Percentiles rank a stretch among this genome's conserved stretches.
phyloP scores from a whole-genome alignment of 768 basidiomycete species.

The Amanita fuliginea region DNA sequence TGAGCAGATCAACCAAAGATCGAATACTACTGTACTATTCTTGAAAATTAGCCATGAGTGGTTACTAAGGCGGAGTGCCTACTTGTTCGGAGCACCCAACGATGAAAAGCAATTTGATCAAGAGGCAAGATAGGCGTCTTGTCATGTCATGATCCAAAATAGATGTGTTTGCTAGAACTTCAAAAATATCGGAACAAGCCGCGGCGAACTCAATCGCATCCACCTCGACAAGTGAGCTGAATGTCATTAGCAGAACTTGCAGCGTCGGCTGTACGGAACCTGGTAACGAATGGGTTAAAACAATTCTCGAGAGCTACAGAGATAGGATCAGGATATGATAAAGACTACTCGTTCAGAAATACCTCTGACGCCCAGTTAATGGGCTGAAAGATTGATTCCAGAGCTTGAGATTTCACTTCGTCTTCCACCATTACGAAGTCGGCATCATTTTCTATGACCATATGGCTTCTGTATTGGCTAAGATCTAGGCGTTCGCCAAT shows the following conservation, averaged over 20 bases:
- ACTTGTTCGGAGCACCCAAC: conserved; percentile 31
- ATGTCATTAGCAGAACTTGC: conserved; percentile 34
- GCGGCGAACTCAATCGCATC: conserved; percentile 22
- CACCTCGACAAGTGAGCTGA: conserved; percentile 3
- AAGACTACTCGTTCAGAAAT: conserved; percentile 7
- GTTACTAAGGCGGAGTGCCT: conserved; percentile 12
- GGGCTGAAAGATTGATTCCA: conserved; percentile 18
- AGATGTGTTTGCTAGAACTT: conserved; percentile 29
- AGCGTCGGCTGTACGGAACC: conserved; percentile 32
- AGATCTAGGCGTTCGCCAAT: background rate
- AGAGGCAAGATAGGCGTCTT: conserved; percentile 20
- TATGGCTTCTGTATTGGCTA: background rate
- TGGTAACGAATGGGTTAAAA: conserved; percentile 45
- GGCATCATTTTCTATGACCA: conserved; percentile 15
- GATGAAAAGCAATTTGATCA: conserved; percentile 27
- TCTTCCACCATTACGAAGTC: conserved; percentile 26
- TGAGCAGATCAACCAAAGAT: conserved; percentile 43
- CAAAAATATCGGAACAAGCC: conserved; percentile 32
- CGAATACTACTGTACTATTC: conserved; percentile 33
- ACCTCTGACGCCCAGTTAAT: conserved; percentile 52
- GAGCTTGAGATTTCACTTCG: conserved; percentile 14
- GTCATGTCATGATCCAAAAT: conserved; percentile 23
- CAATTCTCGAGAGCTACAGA: conserved; percentile 43
- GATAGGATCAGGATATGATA: conserved; percentile 1
- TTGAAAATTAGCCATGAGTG: conserved; percentile 10